Evolutionary conservation across 768 basidiomycete genomes (phyloP).

Genomic region (Lentinula aciculospora): DNA sequence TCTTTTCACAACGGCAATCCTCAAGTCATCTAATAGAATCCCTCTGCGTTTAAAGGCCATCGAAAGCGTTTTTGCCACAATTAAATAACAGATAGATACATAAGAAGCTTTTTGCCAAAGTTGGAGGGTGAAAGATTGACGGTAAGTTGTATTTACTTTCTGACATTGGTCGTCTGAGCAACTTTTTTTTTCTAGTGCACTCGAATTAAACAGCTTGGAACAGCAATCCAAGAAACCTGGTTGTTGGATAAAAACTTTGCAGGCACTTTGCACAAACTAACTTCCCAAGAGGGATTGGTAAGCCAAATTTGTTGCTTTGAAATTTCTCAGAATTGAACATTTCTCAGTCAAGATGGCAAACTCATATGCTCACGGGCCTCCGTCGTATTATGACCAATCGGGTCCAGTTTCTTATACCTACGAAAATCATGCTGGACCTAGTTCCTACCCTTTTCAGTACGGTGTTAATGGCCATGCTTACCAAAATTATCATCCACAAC

Average conservation of each 20-base stretch:
- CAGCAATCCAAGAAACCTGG: too few relatives aligned
- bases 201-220: neutral
- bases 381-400: slow-evolving; percentile 18
- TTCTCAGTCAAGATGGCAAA: neutral
- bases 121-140: neutral
- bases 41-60: neutral
- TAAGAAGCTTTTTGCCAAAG: neutral
- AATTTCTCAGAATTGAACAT: neutral
- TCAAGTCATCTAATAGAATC: too few relatives aligned
- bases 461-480: neutral
- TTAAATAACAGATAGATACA: neutral
- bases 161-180: neutral
- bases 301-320: neutral
- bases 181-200: neutral
- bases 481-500: slow-evolving; percentile 5
- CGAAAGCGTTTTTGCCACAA: neutral
- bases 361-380: neutral
- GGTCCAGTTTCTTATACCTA: slow-evolving; percentile 12
- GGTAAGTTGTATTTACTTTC: neutral
- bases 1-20: neutral
- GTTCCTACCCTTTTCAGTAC: slow-evolving; percentile 11
- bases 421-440: slow-evolving; percentile 7
- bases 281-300: neutral
- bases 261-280: neutral
- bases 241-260: neutral